A percentile compares a stretch with the other conserved stretches of the same genome.
phyloP scores from a whole-genome alignment of 108 stramenopile genomes.

The Poteriospumella lacustris region DNA sequence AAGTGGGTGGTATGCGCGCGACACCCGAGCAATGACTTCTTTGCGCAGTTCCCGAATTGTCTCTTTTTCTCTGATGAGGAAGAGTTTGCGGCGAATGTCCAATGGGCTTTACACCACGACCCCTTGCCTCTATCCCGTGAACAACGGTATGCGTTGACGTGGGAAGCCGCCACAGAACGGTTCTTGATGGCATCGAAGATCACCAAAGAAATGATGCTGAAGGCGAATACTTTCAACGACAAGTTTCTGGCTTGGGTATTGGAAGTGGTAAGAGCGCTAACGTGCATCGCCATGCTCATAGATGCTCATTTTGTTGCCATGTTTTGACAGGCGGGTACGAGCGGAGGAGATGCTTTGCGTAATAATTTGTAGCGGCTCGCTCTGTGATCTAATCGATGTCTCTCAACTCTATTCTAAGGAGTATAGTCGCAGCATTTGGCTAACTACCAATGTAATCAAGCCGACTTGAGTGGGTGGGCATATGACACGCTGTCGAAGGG shows the following conservation, averaged over 20 bases:
- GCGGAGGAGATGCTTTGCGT: too few relatives aligned
- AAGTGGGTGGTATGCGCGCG: conserved; percentile 76
- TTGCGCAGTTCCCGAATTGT: conserved; percentile 59
- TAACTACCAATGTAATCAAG: too few relatives aligned
- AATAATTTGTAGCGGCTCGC: too few relatives aligned
- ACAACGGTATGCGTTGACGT: conserved; percentile 62
- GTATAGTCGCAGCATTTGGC: too few relatives aligned
- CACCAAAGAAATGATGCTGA: background rate
- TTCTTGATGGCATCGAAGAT: background rate
- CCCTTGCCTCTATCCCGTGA: conserved; percentile 70
- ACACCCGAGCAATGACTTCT: conserved; percentile 83
- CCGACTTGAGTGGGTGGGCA: too few relatives aligned
- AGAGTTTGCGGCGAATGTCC: conserved; percentile 54
- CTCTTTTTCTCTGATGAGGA: conserved; percentile 28
- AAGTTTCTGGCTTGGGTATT: background rate
- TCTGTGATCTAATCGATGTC: too few relatives aligned
- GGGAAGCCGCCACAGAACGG: conserved; percentile 85
- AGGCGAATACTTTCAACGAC: background rate
- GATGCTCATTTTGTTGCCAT: too few relatives aligned
- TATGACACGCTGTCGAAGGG: too few relatives aligned
- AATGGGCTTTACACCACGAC: conserved; percentile 15
- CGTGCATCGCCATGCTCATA: too few relatives aligned
- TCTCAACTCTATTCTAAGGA: too few relatives aligned
- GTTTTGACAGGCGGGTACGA: too few relatives aligned
- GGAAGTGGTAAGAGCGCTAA: conserved; percentile 13